Base-by-base conservation (phyloP, 2,329 filamentous ascomycete species). In the Aureobasidium sp. region DNA sequence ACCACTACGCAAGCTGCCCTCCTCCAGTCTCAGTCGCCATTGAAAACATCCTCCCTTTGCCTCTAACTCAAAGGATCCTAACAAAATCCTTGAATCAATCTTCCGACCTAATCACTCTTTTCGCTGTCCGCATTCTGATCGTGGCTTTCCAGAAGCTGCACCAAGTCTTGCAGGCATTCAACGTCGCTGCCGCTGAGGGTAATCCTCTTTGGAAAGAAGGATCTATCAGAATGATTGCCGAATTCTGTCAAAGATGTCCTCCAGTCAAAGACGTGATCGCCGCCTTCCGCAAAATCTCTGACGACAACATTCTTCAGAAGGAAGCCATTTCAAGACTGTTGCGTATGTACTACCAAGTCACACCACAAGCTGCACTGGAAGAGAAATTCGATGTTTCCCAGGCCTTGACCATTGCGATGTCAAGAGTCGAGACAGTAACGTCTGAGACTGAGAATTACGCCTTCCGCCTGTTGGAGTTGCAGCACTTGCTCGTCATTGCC, bases 351-450 rank as follows among this genome's bases (percentile, higher is more conserved):
- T 95, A 95, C 71, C 86, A 92, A 70, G 81, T 89, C 3, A 81
- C 91, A 9, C 92, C 94, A 2, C 86, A 90, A 63, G 79, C 90
- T 29, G 91, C 91, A 1, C 79, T 95, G 14, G 86, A 88, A 65
- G 88, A 91, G 67, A 94, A 89, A 66, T 94, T 97, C 68, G 94
- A 97, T 69, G 87, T 96, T 4, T 94, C 93, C 0, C 78, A 88
- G 0, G 81, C 88, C 25, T 80, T 99, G 16, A 85, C 87, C 8
- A 83, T 85, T 62, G 82, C 86, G 1, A 77, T 97, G 49, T 79
- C 82, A 61, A 80, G 80, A 36, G 74, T 90, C 10, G 83, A 88
- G 47, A 47, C 29, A 10, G 70, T 70, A 45, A 61, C 65, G 16
- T 48, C 57, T 3, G 60, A 64, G 5, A 25, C 62, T 39, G 76